phyloP scores from a whole-genome alignment of 2,329 filamentous ascomycete genomes.

The Dryadomyces quercivorus region DNA sequence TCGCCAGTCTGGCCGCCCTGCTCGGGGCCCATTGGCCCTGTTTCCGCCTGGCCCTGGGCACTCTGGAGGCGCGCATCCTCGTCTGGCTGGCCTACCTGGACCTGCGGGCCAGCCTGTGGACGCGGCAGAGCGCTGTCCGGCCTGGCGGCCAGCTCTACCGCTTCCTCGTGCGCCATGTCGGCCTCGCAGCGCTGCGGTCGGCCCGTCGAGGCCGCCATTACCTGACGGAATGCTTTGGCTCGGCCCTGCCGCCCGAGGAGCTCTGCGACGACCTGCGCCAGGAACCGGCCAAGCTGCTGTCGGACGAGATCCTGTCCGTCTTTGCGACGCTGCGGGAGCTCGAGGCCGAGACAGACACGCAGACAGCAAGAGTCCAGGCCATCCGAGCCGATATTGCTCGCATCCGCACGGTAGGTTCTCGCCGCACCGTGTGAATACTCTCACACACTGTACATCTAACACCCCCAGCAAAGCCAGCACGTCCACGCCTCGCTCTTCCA shows the following conservation, averaged over 20 bases:
- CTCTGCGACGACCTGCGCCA: conserved; percentile 6
- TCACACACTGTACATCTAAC: neutral
- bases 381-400: conserved; percentile 9
- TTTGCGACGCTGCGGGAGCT: conserved; percentile 3
- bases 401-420: conserved; percentile 2
- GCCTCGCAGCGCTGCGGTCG: neutral
- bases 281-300: conserved; percentile 8
- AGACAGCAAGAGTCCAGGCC: conserved; percentile 6
- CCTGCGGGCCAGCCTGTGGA: conserved; percentile 3
- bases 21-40: conserved; percentile 5
- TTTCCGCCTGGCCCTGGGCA: neutral
- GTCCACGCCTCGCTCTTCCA: conserved; percentile 3
- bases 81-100: conserved; percentile 8
- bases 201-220: neutral
- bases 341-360: neutral
- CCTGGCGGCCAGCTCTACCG: neutral
- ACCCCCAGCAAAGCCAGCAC: neutral
- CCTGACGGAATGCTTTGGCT: conserved; percentile 4
- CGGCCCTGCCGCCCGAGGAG: conserved; percentile 2
- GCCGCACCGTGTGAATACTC: too few relatives aligned
- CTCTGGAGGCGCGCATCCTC: conserved; percentile 6
- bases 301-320: conserved; percentile 8
- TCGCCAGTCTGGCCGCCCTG: neutral
- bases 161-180: conserved; percentile 1
- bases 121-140: neutral